Conservation (phyloP, 2,329 filamentous ascomycete genomes). For the Cladosporium velox region DNA sequence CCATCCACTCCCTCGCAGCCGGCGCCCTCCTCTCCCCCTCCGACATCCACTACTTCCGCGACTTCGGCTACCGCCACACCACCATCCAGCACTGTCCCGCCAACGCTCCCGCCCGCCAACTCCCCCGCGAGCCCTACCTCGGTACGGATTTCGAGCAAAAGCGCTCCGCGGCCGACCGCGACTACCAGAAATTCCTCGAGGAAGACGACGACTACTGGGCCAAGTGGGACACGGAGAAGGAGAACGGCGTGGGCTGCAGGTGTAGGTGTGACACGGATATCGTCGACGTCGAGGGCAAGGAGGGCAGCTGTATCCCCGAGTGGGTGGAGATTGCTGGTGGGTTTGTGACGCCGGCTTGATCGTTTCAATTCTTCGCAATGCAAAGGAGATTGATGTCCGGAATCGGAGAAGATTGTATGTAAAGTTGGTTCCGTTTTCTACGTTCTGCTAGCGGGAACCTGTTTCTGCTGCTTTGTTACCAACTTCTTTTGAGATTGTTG, state of each 20-base stretch:
- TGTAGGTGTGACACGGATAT: slow-evolving; percentile 98
- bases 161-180: slow-evolving; percentile 58
- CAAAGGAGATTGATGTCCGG: no score
- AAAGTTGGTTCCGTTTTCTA: background rate
- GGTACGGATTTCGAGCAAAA: slow-evolving; percentile 53
- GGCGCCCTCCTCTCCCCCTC: slow-evolving; percentile 77
- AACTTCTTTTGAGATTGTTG: background rate
- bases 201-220: slow-evolving; percentile 98
- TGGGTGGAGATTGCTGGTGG: slow-evolving; percentile 98
- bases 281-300: slow-evolving; percentile 95
- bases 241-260: slow-evolving; percentile 94
- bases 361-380: no score
- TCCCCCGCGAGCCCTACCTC: slow-evolving; percentile 76
- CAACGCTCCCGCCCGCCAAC: slow-evolving; percentile 86
- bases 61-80: slow-evolving; percentile 96
- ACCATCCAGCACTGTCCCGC: slow-evolving; percentile 98
- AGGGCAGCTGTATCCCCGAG: slow-evolving; percentile 89
- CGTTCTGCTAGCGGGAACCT: background rate
- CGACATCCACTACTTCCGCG: slow-evolving; percentile 98
- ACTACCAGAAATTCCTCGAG: slow-evolving; percentile 69
- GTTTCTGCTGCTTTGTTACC: background rate
- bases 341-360: slow-evolving; percentile 56
- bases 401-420: background rate
- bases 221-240: slow-evolving; percentile 78
- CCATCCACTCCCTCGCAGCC: slow-evolving; percentile 94